Evolutionary conservation across 768 basidiomycete genomes (phyloP).

Genomic region (Russula earlei): DNA sequence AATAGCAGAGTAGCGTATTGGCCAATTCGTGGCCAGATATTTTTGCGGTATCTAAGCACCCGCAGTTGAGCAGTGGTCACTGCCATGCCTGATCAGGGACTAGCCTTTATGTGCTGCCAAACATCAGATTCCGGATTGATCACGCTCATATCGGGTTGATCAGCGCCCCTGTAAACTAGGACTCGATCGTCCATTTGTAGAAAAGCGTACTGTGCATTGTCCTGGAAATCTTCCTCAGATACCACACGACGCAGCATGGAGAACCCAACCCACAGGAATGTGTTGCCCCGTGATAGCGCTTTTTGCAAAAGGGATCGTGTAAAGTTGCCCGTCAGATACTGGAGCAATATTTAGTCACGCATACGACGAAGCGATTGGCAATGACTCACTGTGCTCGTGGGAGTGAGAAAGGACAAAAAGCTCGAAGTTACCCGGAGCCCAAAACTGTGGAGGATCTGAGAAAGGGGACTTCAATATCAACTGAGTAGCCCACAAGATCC

Average conservation of each 20-base stretch:
- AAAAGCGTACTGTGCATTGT: slow-evolving; percentile 93
- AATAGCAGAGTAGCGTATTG: slow-evolving; percentile 84
- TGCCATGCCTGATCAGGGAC: neutral
- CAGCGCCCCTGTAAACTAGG: slow-evolving; percentile 88
- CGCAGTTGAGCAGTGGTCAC: slow-evolving; percentile 1
- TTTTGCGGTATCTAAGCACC: slow-evolving; percentile 66
- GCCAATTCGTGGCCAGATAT: slow-evolving; percentile 92
- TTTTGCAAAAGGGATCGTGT: slow-evolving; percentile 86
- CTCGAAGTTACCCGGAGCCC: slow-evolving; percentile 90
- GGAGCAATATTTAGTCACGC: slow-evolving; percentile 3
- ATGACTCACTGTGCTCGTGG: slow-evolving; percentile 39
- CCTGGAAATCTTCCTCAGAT: slow-evolving; percentile 38
- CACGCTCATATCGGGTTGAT: slow-evolving; percentile 96
- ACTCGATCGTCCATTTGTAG: slow-evolving; percentile 92
- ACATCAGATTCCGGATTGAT: slow-evolving; percentile 98
- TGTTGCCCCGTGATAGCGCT: slow-evolving; percentile 89
- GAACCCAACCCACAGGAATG: slow-evolving; percentile 55
- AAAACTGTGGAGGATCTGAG: slow-evolving; percentile 51
- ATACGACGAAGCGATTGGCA: neutral
- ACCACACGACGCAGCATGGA: neutral
- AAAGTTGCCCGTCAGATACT: slow-evolving; percentile 66
- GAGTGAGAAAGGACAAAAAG: slow-evolving; percentile 63
- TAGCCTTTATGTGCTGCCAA: slow-evolving; percentile 90
- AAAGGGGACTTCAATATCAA: neutral
- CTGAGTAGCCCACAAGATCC: slow-evolving; percentile 46